Percentiles rank a stretch among this genome's conserved stretches.
These are phyloP conservation scores for Macrocystidia cucumis DNA, from an alignment of 1,284 basidiomycete species.

Conservation along the genomic window DNA sequence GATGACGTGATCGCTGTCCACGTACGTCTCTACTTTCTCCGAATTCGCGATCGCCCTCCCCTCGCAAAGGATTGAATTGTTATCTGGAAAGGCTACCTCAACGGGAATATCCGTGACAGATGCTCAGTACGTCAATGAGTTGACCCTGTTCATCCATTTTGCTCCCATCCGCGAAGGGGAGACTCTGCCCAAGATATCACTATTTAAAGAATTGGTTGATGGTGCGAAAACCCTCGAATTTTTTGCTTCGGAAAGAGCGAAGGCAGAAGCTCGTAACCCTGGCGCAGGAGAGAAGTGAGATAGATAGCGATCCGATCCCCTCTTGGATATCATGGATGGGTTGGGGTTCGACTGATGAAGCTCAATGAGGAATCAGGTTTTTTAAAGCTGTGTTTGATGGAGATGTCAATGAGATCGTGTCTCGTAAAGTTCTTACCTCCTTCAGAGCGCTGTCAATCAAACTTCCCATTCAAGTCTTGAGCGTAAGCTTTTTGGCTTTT, in stretches of 20 bases:
- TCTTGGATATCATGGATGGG: too few relatives aligned
- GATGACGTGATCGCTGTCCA: constrained; percentile 23
- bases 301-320: too few relatives aligned
- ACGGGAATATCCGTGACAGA: constrained; percentile 20
- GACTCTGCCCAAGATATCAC: constrained; percentile 22
- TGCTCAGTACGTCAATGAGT: constrained; percentile 23
- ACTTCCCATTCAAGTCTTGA: too few relatives aligned
- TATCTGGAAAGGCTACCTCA: constrained; percentile 16
- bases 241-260: constrained; percentile 23
- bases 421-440: too few relatives aligned
- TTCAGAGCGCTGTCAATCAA: too few relatives aligned
- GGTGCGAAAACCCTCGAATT: constrained; percentile 19
- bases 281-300: too few relatives aligned
- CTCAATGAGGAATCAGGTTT: too few relatives aligned
- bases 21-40: too few relatives aligned
- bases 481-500: too few relatives aligned
- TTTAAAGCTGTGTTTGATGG: too few relatives aligned
- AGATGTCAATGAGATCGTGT: too few relatives aligned
- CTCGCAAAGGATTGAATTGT: neutral
- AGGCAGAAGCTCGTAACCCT: constrained; percentile 8
- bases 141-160: constrained; percentile 23
- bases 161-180: constrained; percentile 11
- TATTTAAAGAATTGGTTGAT: constrained; percentile 29
- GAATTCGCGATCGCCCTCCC: neutral
- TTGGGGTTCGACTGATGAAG: too few relatives aligned